Base-by-base conservation (phyloP, 2,329 filamentous ascomycete genomes). In the Microsporum audouinii region DNA sequence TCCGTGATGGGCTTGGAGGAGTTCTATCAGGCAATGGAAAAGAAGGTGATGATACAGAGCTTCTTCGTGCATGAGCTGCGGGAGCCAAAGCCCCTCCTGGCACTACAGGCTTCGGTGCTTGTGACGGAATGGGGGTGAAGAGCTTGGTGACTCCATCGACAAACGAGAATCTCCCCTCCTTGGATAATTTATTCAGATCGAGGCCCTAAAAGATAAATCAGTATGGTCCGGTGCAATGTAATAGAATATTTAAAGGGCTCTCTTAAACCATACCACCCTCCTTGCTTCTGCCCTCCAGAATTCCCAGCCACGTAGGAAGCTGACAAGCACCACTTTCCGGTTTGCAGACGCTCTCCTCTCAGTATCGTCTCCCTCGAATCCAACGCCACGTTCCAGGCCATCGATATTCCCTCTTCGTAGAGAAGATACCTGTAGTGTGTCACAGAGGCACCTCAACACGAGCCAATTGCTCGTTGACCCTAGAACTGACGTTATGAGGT, bases 281-380 rank as follows among this genome's bases (percentile, higher is more conserved):
- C 83, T 81, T 1, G 81, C 81, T 57, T 88, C 86, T 2, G 86
- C 82, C 64, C 78, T 84, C 90, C 91, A 96, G 70, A 95, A 95
- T 0, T 82, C 77, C 65, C 81, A 82, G 68, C 92, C 87, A 63
- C 89, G 82, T 74, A 95, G 76, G 74, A 94, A 96, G 76, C 88
- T 95, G 62, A 94, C 84, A 2, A 96, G 78, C 2, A 96, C 79
- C 0, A 96, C 81, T 57, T 77, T 80, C 31, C 72, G 53, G 64
- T 60, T 51, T 60, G 59, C 3, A 39, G 39, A 8, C 55, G 43
- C 5, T 53, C 59, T 57, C 29, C 53, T 39, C 45, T 38, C 59
- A 14, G 57, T 34, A 23, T 59, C 57, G 8, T 51, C 60, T 43
- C 56, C 51, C 51, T 60, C 57, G 57, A 57, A 27, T 5, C 14